Base-by-base conservation (phyloP, 2,329 filamentous ascomycete species). In the Hypoxylon sp. region DNA sequence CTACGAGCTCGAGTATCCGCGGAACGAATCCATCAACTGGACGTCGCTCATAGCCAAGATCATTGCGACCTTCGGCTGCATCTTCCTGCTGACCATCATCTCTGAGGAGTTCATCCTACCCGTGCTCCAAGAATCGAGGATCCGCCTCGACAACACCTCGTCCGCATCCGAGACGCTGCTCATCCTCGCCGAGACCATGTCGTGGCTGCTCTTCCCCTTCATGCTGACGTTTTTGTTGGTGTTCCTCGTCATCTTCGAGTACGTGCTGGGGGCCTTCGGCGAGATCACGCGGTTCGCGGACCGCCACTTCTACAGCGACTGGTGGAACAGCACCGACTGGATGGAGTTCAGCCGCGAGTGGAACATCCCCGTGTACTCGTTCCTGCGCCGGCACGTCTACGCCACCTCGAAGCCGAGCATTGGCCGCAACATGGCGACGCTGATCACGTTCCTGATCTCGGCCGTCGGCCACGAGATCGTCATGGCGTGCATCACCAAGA, bases 231-330 rank as follows among this genome's bases (percentile, higher is more conserved):
- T 98, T 79, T 85, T 98, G 3, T 89, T 98, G 53, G 95, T 98
- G 61, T 99, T 99, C 84, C 90, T 99, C 65, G 94, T 98, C 80
- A 98, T 98, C 76, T 99, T 98, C 80, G 96, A 99, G 80, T 99
- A 98, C 80, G 88, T 97, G 10, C 89, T 98, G 35, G 96, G 95
- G 64, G 95, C 95, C 53, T 97, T 97, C 76, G 96, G 95, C 13
- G 96, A 99, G 80, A 92, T 98, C 73, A 97, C 95, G 17, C 88
- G 91, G 75, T 98, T 98, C 79, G 95, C 92, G 58, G 96, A 98
- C 80, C 90, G 95, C 44, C 93, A 96, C 80, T 98, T 98, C 83
- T 99, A 98, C 83, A 85, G 85, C 56, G 89, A 91, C 82, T 91
- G 89, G 88, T 91, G 90, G 90, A 92, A 92, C 81, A 90, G 87